Evolutionary conservation across 257 asterid species (phyloP), one percentile per base, ranked within the genome.

Genomic region (Phtheirospermum japonicum): DNA sequence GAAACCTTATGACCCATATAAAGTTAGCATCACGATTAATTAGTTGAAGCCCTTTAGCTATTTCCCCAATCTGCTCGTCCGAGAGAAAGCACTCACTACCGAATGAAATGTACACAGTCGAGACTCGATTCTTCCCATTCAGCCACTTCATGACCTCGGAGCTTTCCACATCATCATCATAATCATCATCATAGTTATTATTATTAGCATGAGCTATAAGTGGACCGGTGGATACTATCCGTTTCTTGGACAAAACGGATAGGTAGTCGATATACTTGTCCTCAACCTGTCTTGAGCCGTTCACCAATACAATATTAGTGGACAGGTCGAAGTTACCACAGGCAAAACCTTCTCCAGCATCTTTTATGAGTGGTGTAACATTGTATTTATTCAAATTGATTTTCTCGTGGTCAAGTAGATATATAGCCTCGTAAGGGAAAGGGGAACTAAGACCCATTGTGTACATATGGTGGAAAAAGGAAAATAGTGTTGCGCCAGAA

Each of bases 41-140:
- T n/a, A 77, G 28, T 30, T 57, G 62, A 5, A 77, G n/a, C 49
- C 66, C 73, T 18, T 73, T 68, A 2, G 74, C 74, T 28, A 77
- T 34, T 33, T 65, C 76, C 10, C 50, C 43, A 0, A 73, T 73
- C 33, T 77, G 69, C 14, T 73, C 66, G 17, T 65, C 34, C 4
- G 73, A 57, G 51, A 75, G 19, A 48, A 68, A 71, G 26, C 23
- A 60, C 55, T 78, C 83, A 54, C 80, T 78, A 0, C 83, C 78
- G 62, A 78, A 78, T 0, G 80, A 72, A 39, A 75, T 59, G 55
- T 60, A 75, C 13, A 79, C 26, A 5, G 67, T 61, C 0, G 84
- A 34, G 32, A 4, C 18, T 4, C 13, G 9, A n/a, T 36, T 42
- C 45, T 66, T 75, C 45, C 13, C 67, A 46, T 48, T 56, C 43